Percentiles rank a stretch among this genome's conserved stretches.
phyloP scores from a whole-genome alignment of 805 yeast genomes.

The Kluyveromyces lactis region DNA sequence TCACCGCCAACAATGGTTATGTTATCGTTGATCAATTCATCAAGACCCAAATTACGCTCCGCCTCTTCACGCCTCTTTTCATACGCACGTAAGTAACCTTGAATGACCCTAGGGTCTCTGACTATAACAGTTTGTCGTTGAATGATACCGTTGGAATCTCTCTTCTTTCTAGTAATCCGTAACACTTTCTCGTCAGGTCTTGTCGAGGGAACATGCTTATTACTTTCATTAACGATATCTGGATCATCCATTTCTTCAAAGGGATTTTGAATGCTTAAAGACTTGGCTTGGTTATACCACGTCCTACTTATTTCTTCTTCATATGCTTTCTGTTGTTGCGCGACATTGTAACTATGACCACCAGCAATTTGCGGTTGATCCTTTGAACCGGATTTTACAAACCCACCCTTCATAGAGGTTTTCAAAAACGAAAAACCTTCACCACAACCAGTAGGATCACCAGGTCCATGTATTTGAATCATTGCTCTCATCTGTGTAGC shows the following conservation, averaged over 20 bases:
- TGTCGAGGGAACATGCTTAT: slow-evolving; percentile 19
- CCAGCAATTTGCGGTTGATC: slow-evolving; percentile 36
- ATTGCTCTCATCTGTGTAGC: slow-evolving; percentile 96
- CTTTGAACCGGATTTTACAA: slow-evolving; percentile 33
- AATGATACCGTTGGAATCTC: slow-evolving; percentile 77
- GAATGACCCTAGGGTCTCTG: slow-evolving; percentile 78
- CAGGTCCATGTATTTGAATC: slow-evolving; percentile 90
- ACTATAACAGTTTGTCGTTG: slow-evolving; percentile 74
- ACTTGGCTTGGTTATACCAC: slow-evolving; percentile 77
- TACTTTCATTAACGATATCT: slow-evolving; percentile 30
- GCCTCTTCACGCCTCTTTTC: slow-evolving; percentile 51
- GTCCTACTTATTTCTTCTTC: slow-evolving; percentile 83
- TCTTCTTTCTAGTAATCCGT: slow-evolving; percentile 67
- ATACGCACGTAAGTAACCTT: slow-evolving; percentile 70
- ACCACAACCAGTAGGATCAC: slow-evolving; percentile 90
- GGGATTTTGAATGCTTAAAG: slow-evolving; percentile 38
- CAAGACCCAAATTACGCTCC: slow-evolving; percentile 61
- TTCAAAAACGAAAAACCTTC: slow-evolving; percentile 81
- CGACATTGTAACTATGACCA: slow-evolving; percentile 71
- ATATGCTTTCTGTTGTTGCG: slow-evolving; percentile 81
- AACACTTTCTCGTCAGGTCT: slow-evolving; percentile 35
- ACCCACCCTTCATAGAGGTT: slow-evolving; percentile 94
- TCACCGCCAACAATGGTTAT: slow-evolving; percentile 48
- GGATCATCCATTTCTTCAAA: slow-evolving; percentile 30
- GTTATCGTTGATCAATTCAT: slow-evolving; percentile 25